Conservation (phyloP, 2,329 filamentous ascomycete species). For the Alternaria hordeiaustralica region DNA sequence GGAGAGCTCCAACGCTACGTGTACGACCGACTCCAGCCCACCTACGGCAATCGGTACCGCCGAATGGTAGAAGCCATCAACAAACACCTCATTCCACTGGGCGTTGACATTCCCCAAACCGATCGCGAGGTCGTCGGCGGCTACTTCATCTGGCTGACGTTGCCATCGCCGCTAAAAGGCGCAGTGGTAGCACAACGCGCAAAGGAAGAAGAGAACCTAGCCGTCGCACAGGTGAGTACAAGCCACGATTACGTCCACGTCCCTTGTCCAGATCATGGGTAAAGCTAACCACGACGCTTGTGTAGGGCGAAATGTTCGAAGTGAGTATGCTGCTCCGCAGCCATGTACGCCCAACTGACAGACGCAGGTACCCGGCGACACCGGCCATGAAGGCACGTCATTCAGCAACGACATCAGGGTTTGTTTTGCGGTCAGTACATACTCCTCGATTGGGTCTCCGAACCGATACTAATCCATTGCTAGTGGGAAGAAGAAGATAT, state of each 20-base stretch:
- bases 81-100: slow-evolving; percentile 66
- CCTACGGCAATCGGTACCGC: slow-evolving; percentile 61
- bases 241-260: neutral
- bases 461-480: slow-evolving; percentile 8
- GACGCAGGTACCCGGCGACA: slow-evolving; percentile 52
- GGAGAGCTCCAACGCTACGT: slow-evolving; percentile 63
- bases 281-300: slow-evolving; percentile 22
- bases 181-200: slow-evolving; percentile 64
- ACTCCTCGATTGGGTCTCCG: neutral
- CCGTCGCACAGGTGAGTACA: slow-evolving; percentile 62
- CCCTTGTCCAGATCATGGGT: slow-evolving; percentile 8
- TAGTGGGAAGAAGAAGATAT: slow-evolving; percentile 68
- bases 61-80: slow-evolving; percentile 66
- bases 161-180: slow-evolving; percentile 64
- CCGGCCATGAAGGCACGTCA: slow-evolving; percentile 52
- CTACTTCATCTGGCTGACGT: slow-evolving; percentile 82
- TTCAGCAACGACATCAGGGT: slow-evolving; percentile 62
- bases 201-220: slow-evolving; percentile 67
- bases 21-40: slow-evolving; percentile 59
- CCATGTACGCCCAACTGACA: slow-evolving; percentile 26
- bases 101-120: slow-evolving; percentile 58
- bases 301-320: slow-evolving; percentile 73
- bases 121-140: slow-evolving; percentile 69
- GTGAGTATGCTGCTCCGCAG: slow-evolving; percentile 50
- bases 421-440: slow-evolving; percentile 39